A percentile compares a stretch with the other conserved stretches of the same genome.
These are phyloP conservation scores for Macroventuria anomochaeta DNA, from an alignment of 2,329 filamentous ascomycete genomes.

Conservation along the genomic window DNA sequence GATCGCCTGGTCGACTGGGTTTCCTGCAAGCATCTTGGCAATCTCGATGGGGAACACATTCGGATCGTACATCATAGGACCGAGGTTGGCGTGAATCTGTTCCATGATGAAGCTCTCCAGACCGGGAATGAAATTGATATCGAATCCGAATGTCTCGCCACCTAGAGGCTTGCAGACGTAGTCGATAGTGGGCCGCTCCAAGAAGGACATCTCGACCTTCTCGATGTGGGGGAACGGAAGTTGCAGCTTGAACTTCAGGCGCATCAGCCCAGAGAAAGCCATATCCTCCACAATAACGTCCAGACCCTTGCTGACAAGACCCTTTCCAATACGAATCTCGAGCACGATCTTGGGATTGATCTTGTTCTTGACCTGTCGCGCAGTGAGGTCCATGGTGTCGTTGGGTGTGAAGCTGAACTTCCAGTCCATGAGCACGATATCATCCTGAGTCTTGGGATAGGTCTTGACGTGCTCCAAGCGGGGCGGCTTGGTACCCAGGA, in stretches of 20 bases:
- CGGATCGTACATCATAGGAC: conserved; percentile 97
- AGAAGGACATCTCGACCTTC: conserved; percentile 91
- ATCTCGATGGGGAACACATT: conserved; percentile 99
- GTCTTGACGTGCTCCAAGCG: conserved; percentile 98
- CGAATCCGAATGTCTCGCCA: conserved; percentile 93
- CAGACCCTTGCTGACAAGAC: conserved; percentile 94
- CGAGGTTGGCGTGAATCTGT: conserved; percentile 91
- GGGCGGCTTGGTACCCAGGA: conserved; percentile 91
- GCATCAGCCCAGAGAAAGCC: conserved; percentile 93
- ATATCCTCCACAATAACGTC: conserved; percentile 99
- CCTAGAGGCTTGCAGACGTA: conserved; percentile 98
- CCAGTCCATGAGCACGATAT: conserved; percentile 99
- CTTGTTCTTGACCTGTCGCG: conserved; percentile 89
- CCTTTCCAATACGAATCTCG: conserved; percentile 93
- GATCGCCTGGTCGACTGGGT: conserved; percentile 92
- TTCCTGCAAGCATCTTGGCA: conserved; percentile 95
- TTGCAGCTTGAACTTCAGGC: conserved; percentile 96
- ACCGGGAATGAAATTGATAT: conserved; percentile 98
- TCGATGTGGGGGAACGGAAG: conserved; percentile 96
- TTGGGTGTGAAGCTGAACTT: conserved; percentile 99
- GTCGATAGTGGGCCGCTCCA: conserved; percentile 87
- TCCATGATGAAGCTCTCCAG: conserved; percentile 93
- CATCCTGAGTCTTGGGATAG: conserved; percentile 93
- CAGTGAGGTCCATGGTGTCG: conserved; percentile 89
- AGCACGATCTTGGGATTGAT: conserved; percentile 96